phyloP scores from a whole-genome alignment of 2,329 filamentous ascomycete genomes.

The Helotiales sp. region DNA sequence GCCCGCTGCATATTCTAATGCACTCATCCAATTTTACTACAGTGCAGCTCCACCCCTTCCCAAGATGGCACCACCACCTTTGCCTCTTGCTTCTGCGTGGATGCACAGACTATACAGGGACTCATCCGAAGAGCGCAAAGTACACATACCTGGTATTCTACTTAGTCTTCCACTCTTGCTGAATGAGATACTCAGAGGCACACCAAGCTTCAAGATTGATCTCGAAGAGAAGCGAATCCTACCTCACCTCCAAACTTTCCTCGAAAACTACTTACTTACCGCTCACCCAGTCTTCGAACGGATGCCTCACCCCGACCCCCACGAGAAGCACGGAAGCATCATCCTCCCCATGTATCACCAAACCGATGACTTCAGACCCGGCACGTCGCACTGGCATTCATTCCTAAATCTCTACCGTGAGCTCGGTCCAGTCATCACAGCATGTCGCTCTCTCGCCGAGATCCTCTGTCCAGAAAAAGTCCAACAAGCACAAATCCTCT shows the following conservation, averaged over 20 bases:
- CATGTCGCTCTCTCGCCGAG: neutral
- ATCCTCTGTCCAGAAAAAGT: neutral
- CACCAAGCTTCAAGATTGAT: neutral
- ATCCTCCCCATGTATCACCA: neutral
- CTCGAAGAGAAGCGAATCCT: neutral
- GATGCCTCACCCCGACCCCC: neutral
- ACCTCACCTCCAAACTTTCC: neutral
- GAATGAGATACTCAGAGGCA: neutral
- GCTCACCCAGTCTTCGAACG: neutral
- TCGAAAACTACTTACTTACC: neutral
- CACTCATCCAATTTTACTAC: too few relatives aligned
- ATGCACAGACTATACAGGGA: too few relatives aligned
- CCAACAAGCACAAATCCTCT: neutral
- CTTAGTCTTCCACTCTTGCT: neutral
- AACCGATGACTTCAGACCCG: neutral
- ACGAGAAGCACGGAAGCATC: neutral
- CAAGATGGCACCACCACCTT: too few relatives aligned
- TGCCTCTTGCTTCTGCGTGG: too few relatives aligned
- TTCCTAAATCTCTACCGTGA: neutral
- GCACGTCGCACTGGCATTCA: neutral
- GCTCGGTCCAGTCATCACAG: neutral
- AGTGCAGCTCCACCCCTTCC: too few relatives aligned
- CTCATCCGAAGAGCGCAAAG: too few relatives aligned
- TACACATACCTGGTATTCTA: too few relatives aligned
- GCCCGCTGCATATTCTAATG: too few relatives aligned